Evolutionary conservation across 1,284 basidiomycete species (phyloP), one percentile per base, ranked within the genome.

Genomic region (Amylostereum areolatum): DNA sequence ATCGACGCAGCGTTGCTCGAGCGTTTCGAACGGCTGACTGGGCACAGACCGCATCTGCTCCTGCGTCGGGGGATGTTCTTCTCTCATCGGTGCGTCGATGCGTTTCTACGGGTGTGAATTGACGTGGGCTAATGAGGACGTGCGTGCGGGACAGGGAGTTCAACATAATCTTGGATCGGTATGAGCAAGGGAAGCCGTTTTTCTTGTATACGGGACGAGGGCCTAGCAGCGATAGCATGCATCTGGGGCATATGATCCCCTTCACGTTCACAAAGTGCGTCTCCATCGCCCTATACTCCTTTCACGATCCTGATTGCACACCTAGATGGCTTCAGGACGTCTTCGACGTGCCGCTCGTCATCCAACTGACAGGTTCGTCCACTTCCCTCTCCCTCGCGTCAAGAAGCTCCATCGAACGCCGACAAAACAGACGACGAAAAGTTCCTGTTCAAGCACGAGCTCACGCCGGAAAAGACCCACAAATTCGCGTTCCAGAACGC

Each of bases 281-380:
- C 18, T 12, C 2, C 3, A 31, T 28, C 39, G 10, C 18, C 27
- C 32, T 31, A 18, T 34, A 6, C 4, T n/a, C 45, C 9, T n/a
- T 28, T 27, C 30, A 42, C 25, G 49, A 27, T n/a, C n/a, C n/a
- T n/a, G n/a, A n/a, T n/a, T n/a, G n/a, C n/a, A n/a, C n/a, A n/a
- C n/a, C n/a, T n/a, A 93, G 91, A 64, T 99, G 96, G 93, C 69
- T 99, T 52, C 96, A 99, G 70, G 92, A 97, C 48, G 92, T 97
- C 27, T 98, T 99, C 65, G 81, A 95, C 58, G 92, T 92, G 10
- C 94, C 96, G 3, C 73, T 97, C 34, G 97, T 99, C 48, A 77
- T 99, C 48, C 96, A 99, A 66, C 78, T 99, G 5, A 99, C 96
- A 45, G 92, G 92, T 80, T 43, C 45, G 71, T 57, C 33, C 34